Conservation (phyloP, 176 grass and related monocot species). For the Tuctoria greenei region DNA sequence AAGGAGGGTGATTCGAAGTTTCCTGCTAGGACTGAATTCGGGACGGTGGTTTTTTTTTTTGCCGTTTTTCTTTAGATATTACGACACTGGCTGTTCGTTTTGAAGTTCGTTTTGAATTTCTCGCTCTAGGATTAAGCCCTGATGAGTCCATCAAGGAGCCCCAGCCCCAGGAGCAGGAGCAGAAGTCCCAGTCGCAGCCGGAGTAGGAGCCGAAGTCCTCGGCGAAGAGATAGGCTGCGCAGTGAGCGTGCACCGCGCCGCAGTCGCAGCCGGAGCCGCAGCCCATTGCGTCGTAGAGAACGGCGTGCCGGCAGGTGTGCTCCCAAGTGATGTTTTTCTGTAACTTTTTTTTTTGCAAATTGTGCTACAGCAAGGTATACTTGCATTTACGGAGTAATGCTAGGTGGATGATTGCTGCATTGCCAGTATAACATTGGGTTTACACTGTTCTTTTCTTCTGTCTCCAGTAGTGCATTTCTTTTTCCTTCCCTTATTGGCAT, state of each 20-base stretch:
- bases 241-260: slow-evolving; percentile 38
- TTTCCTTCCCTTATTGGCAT: slow-evolving; percentile 4
- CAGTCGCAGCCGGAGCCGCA: slow-evolving; percentile 41
- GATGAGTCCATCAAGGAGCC: slow-evolving; percentile 49
- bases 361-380: not conserved
- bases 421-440: not conserved
- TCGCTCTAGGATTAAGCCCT: slow-evolving; percentile 14
- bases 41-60: not conserved
- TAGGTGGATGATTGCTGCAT: slow-evolving; percentile 6
- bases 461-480: not conserved
- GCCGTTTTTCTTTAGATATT: not conserved
- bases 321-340: not conserved
- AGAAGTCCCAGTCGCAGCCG: slow-evolving; percentile 35
- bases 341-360: not conserved
- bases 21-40: not conserved
- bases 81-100: not conserved
- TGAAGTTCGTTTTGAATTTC: not conserved
- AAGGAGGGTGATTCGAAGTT: slow-evolving; percentile 8
- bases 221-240: slow-evolving; percentile 30
- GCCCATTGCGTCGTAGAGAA: slow-evolving; percentile 38
- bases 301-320: slow-evolving; percentile 35
- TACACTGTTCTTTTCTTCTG: not conserved
- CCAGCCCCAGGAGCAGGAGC: slow-evolving; percentile 24
- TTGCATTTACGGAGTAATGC: not conserved
- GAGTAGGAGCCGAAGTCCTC: slow-evolving; percentile 45